Percentiles rank a stretch among this genome's conserved stretches.
These are phyloP conservation scores for Ligustrum vulgare DNA, from an alignment of 257 asterid genomes.

Conservation along the genomic window DNA sequence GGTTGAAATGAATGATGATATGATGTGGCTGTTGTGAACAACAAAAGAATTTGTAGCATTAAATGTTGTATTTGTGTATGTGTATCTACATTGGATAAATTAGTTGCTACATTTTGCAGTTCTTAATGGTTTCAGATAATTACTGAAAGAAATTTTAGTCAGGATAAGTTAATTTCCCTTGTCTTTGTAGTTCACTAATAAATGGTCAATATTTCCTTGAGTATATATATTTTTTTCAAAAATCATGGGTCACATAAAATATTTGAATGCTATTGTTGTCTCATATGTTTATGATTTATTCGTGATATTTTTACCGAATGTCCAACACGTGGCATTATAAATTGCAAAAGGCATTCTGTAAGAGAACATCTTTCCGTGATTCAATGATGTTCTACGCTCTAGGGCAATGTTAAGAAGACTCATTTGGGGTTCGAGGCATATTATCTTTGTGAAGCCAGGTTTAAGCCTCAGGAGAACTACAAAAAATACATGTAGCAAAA, in stretches of 20 bases:
- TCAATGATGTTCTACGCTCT: background rate
- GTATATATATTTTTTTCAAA: too few species aligned
- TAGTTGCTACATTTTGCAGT: background rate
- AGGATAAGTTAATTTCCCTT: background rate
- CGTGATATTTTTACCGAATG: background rate
- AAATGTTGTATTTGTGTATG: background rate
- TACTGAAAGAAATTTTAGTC: background rate
- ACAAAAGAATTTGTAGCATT: background rate
- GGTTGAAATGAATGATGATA: background rate
- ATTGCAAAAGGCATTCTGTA: background rate
- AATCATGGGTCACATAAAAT: background rate
- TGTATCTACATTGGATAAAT: background rate
- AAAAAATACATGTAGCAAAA: background rate
- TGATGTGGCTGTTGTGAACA: background rate
- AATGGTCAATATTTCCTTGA: background rate
- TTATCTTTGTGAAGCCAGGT: background rate
- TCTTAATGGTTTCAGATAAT: background rate
- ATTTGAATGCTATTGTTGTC: background rate
- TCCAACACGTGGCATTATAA: background rate
- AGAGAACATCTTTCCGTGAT: background rate
- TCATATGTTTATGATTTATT: background rate
- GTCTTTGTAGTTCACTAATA: background rate
- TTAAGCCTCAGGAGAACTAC: background rate
- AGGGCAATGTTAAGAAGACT: background rate
- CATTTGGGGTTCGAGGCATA: background rate